These are phyloP conservation scores for Aureobasidium sp. DNA, from an alignment of 2,329 filamentous ascomycete species.

Conservation along the genomic window DNA sequence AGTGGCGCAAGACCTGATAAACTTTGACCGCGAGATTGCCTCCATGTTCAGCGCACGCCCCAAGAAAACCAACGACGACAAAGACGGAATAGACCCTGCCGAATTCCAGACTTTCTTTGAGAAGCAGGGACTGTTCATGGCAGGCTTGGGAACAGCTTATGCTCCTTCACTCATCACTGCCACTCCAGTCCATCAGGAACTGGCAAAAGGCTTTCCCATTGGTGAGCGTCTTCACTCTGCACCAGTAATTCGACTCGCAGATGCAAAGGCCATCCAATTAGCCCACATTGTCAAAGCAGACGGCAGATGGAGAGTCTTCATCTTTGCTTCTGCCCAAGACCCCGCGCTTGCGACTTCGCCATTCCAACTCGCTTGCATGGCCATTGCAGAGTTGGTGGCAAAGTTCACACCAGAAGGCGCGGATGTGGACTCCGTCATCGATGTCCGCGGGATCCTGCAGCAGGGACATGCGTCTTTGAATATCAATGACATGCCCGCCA, in stretches of 20 bases:
- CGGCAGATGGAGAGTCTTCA: slow-evolving; percentile 46
- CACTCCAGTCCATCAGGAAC: slow-evolving; percentile 28
- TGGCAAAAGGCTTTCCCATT: slow-evolving; percentile 34
- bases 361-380: background rate
- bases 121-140: slow-evolving; percentile 23
- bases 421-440: slow-evolving; percentile 46
- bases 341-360: background rate
- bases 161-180: slow-evolving; percentile 41
- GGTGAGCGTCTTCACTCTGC: slow-evolving; percentile 48
- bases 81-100: slow-evolving; percentile 28
- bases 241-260: slow-evolving; percentile 53
- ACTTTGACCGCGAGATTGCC: slow-evolving; percentile 36
- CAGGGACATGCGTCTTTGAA: slow-evolving; percentile 21
- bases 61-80: slow-evolving; percentile 10
- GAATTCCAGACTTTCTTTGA: slow-evolving; percentile 19
- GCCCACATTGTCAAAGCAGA: slow-evolving; percentile 45
- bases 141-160: slow-evolving; percentile 53
- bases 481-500: slow-evolving; percentile 29
- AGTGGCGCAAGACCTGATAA: slow-evolving; percentile 39
- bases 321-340: slow-evolving; percentile 39
- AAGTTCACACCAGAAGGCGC: slow-evolving; percentile 32
- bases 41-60: slow-evolving; percentile 19
- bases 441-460: slow-evolving; percentile 38
- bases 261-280: slow-evolving; percentile 51
- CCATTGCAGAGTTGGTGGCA: slow-evolving; percentile 19